Percentiles rank a stretch among this genome's conserved stretches.
phyloP scores from a whole-genome alignment of 1,139 yeast genomes.

The Yamadazyma siamensis region DNA sequence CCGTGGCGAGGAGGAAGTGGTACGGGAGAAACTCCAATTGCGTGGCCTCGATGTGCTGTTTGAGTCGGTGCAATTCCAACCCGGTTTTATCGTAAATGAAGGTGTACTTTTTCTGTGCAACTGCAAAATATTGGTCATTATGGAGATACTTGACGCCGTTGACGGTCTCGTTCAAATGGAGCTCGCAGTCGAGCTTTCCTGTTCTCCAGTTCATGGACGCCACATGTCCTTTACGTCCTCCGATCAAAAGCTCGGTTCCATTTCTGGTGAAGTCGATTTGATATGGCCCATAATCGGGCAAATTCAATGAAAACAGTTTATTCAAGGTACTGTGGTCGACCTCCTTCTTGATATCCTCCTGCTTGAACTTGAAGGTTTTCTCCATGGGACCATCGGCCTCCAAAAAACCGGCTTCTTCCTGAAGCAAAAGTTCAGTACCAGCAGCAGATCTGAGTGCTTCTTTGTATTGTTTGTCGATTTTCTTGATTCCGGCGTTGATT shows the following conservation, averaged over 20 bases:
- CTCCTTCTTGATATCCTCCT: constrained; percentile 70
- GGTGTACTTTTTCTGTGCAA: constrained; percentile 93
- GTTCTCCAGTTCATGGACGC: constrained; percentile 96
- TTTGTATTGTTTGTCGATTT: constrained; percentile 68
- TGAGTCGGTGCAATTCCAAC: constrained; percentile 84
- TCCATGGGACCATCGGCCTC: constrained; percentile 91
- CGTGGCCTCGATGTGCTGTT: constrained; percentile 85
- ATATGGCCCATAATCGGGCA: constrained; percentile 87
- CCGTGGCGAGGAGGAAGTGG: constrained; percentile 82
- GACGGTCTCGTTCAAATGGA: constrained; percentile 84
- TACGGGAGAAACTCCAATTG: constrained; percentile 86
- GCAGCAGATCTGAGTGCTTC: constrained; percentile 81
- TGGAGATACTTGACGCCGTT: constrained; percentile 88
- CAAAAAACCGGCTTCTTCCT: constrained; percentile 79
- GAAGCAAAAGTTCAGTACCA: constrained; percentile 78
- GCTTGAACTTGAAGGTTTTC: constrained; percentile 80
- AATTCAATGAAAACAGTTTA: constrained; percentile 70
- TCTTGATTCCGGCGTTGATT: constrained; percentile 60
- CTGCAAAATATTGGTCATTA: constrained; percentile 92
- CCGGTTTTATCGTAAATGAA: constrained; percentile 92
- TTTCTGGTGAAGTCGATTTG: constrained; percentile 75
- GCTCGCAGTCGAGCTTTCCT: constrained; percentile 76
- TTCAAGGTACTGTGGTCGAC: constrained; percentile 76
- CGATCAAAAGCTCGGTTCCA: constrained; percentile 80
- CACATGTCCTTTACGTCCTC: constrained; percentile 91